Conservation (phyloP, 2,329 filamentous ascomycete genomes). For the Raffaelea albimanens region DNA sequence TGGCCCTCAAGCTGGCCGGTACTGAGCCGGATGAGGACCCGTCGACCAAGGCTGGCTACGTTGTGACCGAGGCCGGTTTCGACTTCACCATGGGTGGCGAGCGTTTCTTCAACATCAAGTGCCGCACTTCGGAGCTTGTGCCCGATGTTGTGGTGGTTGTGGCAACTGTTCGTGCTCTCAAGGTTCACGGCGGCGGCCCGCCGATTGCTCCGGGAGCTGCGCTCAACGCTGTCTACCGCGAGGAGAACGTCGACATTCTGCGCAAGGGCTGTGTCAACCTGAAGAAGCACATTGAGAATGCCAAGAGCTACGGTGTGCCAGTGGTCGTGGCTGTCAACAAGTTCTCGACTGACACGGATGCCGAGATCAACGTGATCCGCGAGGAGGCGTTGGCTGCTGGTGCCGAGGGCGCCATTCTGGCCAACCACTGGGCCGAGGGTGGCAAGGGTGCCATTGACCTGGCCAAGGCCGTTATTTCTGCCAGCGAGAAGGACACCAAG, state of each 20-base stretch:
- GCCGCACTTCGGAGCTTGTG: slow-evolving; percentile 81
- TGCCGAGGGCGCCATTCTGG: slow-evolving; percentile 84
- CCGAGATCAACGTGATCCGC: slow-evolving; percentile 79
- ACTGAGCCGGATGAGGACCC: slow-evolving; percentile 88
- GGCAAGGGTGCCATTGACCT: slow-evolving; percentile 84
- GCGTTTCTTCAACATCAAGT: slow-evolving; percentile 99
- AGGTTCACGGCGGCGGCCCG: slow-evolving; percentile 95
- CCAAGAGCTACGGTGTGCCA: slow-evolving; percentile 78
- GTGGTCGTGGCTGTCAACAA: slow-evolving; percentile 97
- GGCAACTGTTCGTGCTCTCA: slow-evolving; percentile 87
- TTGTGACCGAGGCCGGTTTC: slow-evolving; percentile 94
- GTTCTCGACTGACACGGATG: slow-evolving; percentile 87
- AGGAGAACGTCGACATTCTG: slow-evolving; percentile 88
- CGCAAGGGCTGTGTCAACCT: slow-evolving; percentile 88
- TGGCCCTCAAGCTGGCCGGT: slow-evolving; percentile 90
- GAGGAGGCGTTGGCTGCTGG: slow-evolving; percentile 89
- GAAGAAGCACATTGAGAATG: slow-evolving; percentile 89
- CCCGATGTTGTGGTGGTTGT: slow-evolving; percentile 94
- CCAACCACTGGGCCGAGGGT: slow-evolving; percentile 96
- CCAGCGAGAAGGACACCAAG: slow-evolving; percentile 62
- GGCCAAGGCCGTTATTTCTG: slow-evolving; percentile 75
- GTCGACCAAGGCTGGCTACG: slow-evolving; percentile 75
- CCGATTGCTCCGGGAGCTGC: slow-evolving; percentile 80
- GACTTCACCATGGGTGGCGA: slow-evolving; percentile 99
- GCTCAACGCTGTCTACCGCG: slow-evolving; percentile 79